Base-by-base conservation (phyloP, 805 yeast genomes). In the Isabelozyma heimii region DNA sequence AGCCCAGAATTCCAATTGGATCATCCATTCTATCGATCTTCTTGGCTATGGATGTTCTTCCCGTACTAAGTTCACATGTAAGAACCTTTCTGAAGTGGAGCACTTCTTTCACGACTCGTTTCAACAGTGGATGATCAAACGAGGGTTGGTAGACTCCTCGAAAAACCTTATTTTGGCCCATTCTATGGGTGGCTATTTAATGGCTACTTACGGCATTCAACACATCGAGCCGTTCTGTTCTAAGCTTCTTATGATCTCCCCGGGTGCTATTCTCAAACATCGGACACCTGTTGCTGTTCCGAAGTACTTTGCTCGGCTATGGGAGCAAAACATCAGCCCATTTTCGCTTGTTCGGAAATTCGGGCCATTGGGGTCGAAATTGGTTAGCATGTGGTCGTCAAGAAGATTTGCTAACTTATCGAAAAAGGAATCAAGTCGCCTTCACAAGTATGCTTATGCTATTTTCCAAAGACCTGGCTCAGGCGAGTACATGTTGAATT, bases 21-120 rank as follows among this genome's bases (percentile, higher is more conserved):
- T 85, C 47, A 73, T 91, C 42, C 97, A 90, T 69, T 88, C 97
- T 0, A 78, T 92, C 2, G 99, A 92, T 61, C 69, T 91, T 47
- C 77, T 90, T 2, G 99, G 99, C 0, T 92, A 88, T 67, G 99
- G 98, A 0, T 83, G 89, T 49, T 87, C 96, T 0, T 81, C 96
- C 1, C 76, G 98, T 53, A 95, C 95, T 1, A 77, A 78, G 37
- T 53, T 61, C n/a, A 54, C 56, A 12, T 62, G 61, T n/a, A 70
- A 69, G 4, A 70, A 77, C 37, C 73, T 82, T 40, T 56, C 66
- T 4, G 71, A 72, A 43, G 82, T 85, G 9, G 91, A 85, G 57
- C 60, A 66, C 15, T 83, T 84, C 79, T 87, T 86, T 59, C 80
- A 81, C 45, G 82, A 84, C 43, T 79, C 92, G 0, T 71, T 87